Evolutionary conservation across 441 rosid species (phyloP), one percentile per base, ranked within the genome.

Genomic region (Syzygium malaccense): DNA sequence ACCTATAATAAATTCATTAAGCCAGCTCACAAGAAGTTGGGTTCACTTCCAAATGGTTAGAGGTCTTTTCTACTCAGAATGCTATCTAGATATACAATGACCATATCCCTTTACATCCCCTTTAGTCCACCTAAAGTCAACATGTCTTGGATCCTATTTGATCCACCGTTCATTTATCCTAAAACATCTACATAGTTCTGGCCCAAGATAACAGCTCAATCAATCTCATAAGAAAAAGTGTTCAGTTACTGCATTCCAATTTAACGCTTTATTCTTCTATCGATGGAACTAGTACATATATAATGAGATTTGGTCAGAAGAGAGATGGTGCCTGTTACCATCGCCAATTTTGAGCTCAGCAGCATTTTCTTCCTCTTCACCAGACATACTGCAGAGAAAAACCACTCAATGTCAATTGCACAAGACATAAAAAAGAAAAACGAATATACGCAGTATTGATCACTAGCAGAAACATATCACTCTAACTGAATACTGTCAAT

Each of bases 261-360:
- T 45, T 45, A 41, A 75, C 41, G 51, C 51, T 75, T 75, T 75
- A 75, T 75, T 28, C 13, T 60, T 60, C 68, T 60, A 28, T 60
- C 68, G 13, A 32, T 6, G 18, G 32, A 60, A 60, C 68, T 18
- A 60, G 32, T 32, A 13, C 32, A 28, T 28, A 60, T 60, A 28
- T 14, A 28, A 60, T 60, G 3, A 55, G 30, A 60, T 28, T 60
- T 5, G 32, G 68, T 28, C 32, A n/a, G 32, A 68, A 68, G 32
- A 37, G 51, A 75, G 45, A 64, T 12, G 33, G 14, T 85, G 48
- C 55, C 45, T 32, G 6, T 58, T 93, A 96, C 99, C 99, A 25
- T 96, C 99, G 90, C 99, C 99, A 86, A 98, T 98, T 93, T 98
- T 98, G 94, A 98, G 98, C 91, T 98, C 98, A 12, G 99, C 94